Percentiles rank a stretch among this genome's conserved stretches.
phyloP scores from a whole-genome alignment of 2,329 filamentous ascomycete species.

The Myriosclerotinia curreyana region DNA sequence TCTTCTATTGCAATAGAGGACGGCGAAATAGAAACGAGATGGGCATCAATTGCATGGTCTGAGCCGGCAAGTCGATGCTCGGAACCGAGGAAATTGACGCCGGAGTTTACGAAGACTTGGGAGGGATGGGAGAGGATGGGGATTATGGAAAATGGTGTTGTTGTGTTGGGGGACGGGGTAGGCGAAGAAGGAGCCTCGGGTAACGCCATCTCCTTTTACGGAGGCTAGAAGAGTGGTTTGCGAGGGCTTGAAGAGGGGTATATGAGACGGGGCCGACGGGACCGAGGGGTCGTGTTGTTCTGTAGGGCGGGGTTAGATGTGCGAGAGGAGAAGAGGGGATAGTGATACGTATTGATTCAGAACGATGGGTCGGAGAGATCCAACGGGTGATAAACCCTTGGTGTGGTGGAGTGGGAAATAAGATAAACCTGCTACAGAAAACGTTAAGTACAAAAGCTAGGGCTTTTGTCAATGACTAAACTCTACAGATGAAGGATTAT shows the following conservation, averaged over 20 bases:
- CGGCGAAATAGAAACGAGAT: constrained; percentile 23
- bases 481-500: too few relatives aligned
- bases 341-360: background rate
- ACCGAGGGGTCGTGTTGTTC: constrained; percentile 56
- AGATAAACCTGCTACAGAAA: too few relatives aligned
- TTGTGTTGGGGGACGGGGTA: constrained; percentile 20
- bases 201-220: constrained; percentile 55
- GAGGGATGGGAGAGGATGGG: constrained; percentile 23
- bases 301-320: constrained; percentile 1
- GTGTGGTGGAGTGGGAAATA: too few relatives aligned
- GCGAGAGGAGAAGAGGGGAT: background rate
- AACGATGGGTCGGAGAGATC: too few relatives aligned
- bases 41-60: constrained; percentile 25
- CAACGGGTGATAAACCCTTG: too few relatives aligned
- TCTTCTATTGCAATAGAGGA: constrained; percentile 11
- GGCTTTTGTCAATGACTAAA: too few relatives aligned
- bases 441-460: too few relatives aligned
- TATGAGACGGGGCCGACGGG: constrained; percentile 57
- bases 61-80: constrained; percentile 20
- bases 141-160: constrained; percentile 17
- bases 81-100: constrained; percentile 24
- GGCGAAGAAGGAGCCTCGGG: constrained; percentile 25
- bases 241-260: constrained; percentile 57
- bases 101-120: constrained; percentile 24
- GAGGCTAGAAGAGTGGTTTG: constrained; percentile 51